Evolutionary conservation across 768 basidiomycete genomes (phyloP).

Genomic region (Rubroboletus satanas): DNA sequence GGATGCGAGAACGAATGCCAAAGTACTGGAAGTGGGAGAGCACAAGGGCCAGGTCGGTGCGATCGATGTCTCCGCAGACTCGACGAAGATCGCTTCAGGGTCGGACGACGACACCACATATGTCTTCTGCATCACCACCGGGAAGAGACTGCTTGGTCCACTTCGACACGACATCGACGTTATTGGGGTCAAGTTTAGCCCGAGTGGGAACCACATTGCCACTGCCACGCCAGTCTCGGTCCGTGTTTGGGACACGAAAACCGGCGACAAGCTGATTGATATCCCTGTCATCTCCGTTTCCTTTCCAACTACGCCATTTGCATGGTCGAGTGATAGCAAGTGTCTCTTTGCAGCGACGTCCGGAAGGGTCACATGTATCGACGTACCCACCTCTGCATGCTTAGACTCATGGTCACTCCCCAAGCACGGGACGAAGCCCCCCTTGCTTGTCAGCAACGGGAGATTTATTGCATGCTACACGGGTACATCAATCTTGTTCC

Average conservation of each 20-base stretch:
- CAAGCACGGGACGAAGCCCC: not conserved
- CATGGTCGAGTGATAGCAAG: not conserved
- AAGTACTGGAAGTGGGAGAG: not conserved
- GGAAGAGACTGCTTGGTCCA: not conserved
- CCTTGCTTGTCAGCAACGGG: not conserved
- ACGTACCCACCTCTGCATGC: not conserved
- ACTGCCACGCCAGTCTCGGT: not conserved
- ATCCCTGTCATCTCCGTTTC: not conserved
- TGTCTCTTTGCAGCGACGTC: not conserved
- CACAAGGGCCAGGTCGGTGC: not conserved
- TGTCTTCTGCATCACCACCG: not conserved
- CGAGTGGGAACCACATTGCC: not conserved
- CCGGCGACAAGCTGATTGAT: not conserved
- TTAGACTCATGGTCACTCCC: not conserved
- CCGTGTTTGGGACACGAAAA: not conserved
- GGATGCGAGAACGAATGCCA: not conserved
- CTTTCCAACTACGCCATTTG: not conserved
- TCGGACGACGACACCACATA: not conserved
- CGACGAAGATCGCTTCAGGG: not conserved
- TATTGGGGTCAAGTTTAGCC: not conserved
- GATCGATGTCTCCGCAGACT: not conserved
- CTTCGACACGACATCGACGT: not conserved
- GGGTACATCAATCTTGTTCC: not conserved
- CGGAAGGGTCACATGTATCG: not conserved
- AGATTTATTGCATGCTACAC: not conserved